These are phyloP conservation scores for Chaetomium sp. DNA, from an alignment of 2,329 filamentous ascomycete genomes.

Conservation along the genomic window DNA sequence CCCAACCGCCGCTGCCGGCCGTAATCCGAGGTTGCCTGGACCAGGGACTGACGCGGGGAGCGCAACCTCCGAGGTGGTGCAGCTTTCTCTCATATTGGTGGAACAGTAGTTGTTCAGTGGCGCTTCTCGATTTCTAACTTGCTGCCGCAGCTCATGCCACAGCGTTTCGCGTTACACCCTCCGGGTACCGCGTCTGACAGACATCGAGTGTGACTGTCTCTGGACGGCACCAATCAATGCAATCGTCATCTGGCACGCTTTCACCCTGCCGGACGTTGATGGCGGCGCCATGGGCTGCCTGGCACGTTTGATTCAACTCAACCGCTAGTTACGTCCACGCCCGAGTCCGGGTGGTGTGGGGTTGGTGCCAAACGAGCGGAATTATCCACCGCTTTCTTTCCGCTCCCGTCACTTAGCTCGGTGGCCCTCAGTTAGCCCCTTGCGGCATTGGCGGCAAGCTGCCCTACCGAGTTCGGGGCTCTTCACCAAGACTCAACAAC, in stretches of 20 bases:
- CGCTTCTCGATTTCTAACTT: background rate
- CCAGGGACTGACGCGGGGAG: slow-evolving; percentile 3
- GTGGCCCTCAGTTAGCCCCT: background rate
- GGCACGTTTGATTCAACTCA: background rate
- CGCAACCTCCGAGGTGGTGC: background rate
- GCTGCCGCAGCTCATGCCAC: background rate
- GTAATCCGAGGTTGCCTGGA: slow-evolving; percentile 9
- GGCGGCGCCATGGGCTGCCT: background rate
- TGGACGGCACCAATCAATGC: background rate
- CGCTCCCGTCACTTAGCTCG: background rate
- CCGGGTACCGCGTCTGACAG: background rate
- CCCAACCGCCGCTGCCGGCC: slow-evolving; percentile 13
- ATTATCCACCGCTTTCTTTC: background rate
- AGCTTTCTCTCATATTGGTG: background rate
- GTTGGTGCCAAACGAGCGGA: background rate
- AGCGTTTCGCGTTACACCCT: background rate
- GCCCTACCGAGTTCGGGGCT: background rate
- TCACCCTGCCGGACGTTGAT: background rate
- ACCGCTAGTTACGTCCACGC: background rate
- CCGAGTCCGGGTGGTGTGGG: background rate
- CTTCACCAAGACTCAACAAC: background rate
- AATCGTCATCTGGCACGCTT: background rate
- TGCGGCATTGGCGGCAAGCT: slow-evolving; percentile 5
- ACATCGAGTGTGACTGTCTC: background rate
- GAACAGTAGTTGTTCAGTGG: background rate